A percentile compares a stretch with the other conserved stretches of the same genome.
Evolutionary conservation across 1,284 basidiomycete species (phyloP).

Genomic region (Ganoderma resinaceum): DNA sequence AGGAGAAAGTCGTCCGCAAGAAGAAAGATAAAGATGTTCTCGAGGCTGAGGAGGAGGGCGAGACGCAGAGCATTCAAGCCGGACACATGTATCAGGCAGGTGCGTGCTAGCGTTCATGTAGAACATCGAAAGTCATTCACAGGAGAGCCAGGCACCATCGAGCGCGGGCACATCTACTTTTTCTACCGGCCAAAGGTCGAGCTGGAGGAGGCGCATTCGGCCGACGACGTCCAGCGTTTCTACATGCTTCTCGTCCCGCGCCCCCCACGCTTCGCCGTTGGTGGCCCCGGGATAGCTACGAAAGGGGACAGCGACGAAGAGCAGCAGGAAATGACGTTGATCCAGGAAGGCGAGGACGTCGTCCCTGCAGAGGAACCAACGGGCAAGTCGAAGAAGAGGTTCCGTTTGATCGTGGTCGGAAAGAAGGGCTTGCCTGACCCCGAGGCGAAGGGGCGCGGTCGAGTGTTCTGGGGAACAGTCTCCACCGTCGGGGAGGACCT

Average conservation of each 20-base stretch:
- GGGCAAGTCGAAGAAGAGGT: conserved; percentile 50
- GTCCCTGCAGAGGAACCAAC: conserved; percentile 51
- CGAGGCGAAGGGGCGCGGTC: conserved; percentile 46
- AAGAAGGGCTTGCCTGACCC: conserved; percentile 71
- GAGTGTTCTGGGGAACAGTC: conserved; percentile 64
- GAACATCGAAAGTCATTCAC: background rate
- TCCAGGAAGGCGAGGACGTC: conserved; percentile 53
- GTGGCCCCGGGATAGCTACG: conserved; percentile 21
- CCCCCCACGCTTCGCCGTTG: conserved; percentile 49
- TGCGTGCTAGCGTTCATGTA: conserved; percentile 21
- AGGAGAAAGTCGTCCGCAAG: background rate
- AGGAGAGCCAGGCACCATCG: conserved; percentile 51
- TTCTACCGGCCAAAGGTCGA: conserved; percentile 72
- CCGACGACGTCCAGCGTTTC: conserved; percentile 69
- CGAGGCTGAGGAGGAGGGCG: conserved; percentile 11
- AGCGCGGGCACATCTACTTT: conserved; percentile 72
- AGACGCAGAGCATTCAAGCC: conserved; percentile 22
- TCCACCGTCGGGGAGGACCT: conserved; percentile 61
- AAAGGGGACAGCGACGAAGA: conserved; percentile 32
- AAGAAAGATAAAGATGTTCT: background rate
- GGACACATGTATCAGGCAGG: conserved; percentile 34
- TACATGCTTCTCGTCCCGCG: conserved; percentile 68
- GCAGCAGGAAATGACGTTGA: conserved; percentile 49
- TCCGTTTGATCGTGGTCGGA: conserved; percentile 63
- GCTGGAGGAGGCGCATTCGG: conserved; percentile 56